Evolutionary conservation across 176 grass and related monocot species (phyloP).

Genomic region (Carex scoparia): DNA sequence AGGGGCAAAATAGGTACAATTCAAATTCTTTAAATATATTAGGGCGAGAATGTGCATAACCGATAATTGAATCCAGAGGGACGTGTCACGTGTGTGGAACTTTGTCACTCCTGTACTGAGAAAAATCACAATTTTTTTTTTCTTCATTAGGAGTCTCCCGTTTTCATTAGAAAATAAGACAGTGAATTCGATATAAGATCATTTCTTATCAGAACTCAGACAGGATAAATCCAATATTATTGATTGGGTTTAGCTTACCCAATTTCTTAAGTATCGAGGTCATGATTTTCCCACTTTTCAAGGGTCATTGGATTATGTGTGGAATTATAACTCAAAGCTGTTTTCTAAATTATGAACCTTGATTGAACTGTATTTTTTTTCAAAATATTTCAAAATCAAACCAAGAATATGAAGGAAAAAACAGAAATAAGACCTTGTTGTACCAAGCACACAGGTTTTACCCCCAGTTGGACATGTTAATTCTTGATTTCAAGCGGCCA

Average conservation of each 20-base stretch:
- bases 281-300: neutral
- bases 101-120: too few species aligned
- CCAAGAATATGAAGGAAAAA: neutral
- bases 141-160: too few species aligned
- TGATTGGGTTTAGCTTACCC: too few species aligned
- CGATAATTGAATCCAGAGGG: neutral
- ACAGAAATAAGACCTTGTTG: neutral
- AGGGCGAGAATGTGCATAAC: neutral
- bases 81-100: neutral
- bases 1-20: neutral
- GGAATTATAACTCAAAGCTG: neutral
- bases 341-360: constrained; percentile 2
- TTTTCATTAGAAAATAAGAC: too few species aligned
- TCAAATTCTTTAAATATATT: neutral
- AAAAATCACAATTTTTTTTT: too few species aligned
- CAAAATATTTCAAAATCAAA: neutral
- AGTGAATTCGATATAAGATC: too few species aligned
- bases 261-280: too few species aligned
- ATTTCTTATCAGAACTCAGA: too few species aligned
- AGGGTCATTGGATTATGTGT: neutral
- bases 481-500: neutral
- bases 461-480: neutral
- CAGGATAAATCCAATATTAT: too few species aligned
- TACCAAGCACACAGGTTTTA: neutral
- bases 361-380: neutral